Conservation (phyloP, 2,329 filamentous ascomycete genomes). For the Sporothrix schenckii region DNA sequence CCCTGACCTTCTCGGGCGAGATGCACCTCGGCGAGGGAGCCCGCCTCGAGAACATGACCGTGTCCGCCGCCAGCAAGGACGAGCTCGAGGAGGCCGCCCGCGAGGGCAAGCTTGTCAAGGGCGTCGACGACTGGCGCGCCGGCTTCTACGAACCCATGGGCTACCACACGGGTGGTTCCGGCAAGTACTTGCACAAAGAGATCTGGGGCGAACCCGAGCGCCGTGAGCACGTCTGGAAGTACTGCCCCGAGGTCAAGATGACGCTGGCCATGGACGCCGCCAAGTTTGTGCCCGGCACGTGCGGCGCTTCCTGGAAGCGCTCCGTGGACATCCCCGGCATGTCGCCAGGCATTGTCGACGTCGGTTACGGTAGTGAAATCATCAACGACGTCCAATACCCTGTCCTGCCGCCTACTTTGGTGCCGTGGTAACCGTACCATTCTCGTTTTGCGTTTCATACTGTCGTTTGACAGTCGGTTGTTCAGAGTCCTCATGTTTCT, state of each 20-base stretch:
- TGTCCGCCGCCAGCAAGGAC: slow-evolving; percentile 36
- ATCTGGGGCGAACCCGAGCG: slow-evolving; percentile 55
- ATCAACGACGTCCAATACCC: slow-evolving; percentile 50
- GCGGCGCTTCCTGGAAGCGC: slow-evolving; percentile 52
- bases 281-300: slow-evolving; percentile 54
- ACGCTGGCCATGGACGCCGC: slow-evolving; percentile 59
- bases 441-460: not conserved
- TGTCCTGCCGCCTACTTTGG: slow-evolving; percentile 44
- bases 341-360: slow-evolving; percentile 36
- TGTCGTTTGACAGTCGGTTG: not conserved
- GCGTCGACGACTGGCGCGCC: slow-evolving; percentile 55
- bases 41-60: slow-evolving; percentile 36
- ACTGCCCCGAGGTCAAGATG: slow-evolving; percentile 63
- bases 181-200: slow-evolving; percentile 48
- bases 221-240: slow-evolving; percentile 57
- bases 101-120: slow-evolving; percentile 45
- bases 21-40: slow-evolving; percentile 45
- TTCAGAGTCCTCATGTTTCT: not conserved
- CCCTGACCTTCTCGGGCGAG: slow-evolving; percentile 56
- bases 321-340: slow-evolving; percentile 36
- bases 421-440: slow-evolving; percentile 41
- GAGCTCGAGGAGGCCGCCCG: slow-evolving; percentile 41
- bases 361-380: slow-evolving; percentile 47
- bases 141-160: slow-evolving; percentile 62
- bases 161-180: slow-evolving; percentile 58